These are phyloP conservation scores for Trypanosoma theileri DNA, from an alignment of 208 protist genomes.

Conservation along the genomic window DNA sequence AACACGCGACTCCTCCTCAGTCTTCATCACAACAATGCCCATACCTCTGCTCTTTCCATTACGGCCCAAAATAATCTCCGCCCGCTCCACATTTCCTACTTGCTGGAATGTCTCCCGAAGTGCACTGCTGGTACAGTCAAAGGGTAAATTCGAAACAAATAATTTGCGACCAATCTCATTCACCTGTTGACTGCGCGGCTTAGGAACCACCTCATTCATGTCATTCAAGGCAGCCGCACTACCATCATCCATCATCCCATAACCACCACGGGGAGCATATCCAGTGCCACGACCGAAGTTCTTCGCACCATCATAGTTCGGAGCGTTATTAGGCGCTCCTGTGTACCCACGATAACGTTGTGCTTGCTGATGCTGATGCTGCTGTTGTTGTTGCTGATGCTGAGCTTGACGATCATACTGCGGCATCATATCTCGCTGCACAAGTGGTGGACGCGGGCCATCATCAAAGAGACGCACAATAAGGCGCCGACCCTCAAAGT, in stretches of 20 bases:
- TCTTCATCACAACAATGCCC: conserved; percentile 80
- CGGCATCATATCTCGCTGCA: conserved; percentile 80
- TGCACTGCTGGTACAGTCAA: conserved; percentile 68
- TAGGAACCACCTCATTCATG: conserved; percentile 49
- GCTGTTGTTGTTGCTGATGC: conserved; percentile 17
- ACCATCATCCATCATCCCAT: conserved; percentile 26
- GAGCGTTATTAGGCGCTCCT: neutral
- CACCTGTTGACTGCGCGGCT: conserved; percentile 79
- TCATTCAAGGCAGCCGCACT: conserved; percentile 27
- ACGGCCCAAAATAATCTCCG: conserved; percentile 67
- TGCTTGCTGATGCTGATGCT: conserved; percentile 22
- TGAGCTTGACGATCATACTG: conserved; percentile 31
- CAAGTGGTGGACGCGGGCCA: conserved; percentile 67
- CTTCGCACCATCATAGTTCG: conserved; percentile 33
- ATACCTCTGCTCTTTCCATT: conserved; percentile 76
- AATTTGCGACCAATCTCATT: conserved; percentile 66
- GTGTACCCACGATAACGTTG: conserved; percentile 24
- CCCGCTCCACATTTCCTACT: conserved; percentile 74
- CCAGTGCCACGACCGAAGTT: conserved; percentile 22
- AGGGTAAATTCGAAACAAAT: conserved; percentile 84
- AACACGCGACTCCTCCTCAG: conserved; percentile 56
- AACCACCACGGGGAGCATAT: conserved; percentile 25
- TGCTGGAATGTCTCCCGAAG: conserved; percentile 83
- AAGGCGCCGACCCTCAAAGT: conserved; percentile 85
- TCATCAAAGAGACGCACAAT: conserved; percentile 87